Conservation (phyloP, 2,329 filamentous ascomycete genomes). For the Cytospora leucostoma region DNA sequence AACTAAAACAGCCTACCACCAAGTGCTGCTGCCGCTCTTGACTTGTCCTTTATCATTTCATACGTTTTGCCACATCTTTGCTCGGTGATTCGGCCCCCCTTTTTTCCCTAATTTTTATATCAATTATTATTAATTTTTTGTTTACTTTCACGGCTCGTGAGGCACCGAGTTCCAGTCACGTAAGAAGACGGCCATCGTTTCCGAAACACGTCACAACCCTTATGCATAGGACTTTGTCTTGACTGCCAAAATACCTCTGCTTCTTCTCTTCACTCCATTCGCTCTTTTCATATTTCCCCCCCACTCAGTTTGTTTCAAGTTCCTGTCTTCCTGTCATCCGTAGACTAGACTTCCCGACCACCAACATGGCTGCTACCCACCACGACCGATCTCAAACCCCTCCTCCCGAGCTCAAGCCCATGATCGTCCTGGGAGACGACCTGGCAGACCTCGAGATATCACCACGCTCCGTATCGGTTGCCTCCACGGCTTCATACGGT, state of each 20-base stretch:
- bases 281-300: not conserved
- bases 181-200: slow-evolving; percentile 10
- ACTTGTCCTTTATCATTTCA: not conserved
- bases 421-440: slow-evolving; percentile 60
- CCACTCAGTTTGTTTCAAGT: not conserved
- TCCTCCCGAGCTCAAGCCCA: slow-evolving; percentile 64
- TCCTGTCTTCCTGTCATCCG: not conserved
- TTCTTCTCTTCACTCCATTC: slow-evolving; percentile 10
- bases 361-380: slow-evolving; percentile 41
- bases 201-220: slow-evolving; percentile 20
- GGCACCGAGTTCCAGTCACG: slow-evolving; percentile 26
- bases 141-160: slow-evolving; percentile 22
- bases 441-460: slow-evolving; percentile 52
- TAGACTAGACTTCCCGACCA: slow-evolving; percentile 2
- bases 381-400: slow-evolving; percentile 58
- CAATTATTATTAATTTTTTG: not conserved
- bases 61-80: slow-evolving; percentile 12
- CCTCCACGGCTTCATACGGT: slow-evolving; percentile 60
- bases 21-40: not conserved
- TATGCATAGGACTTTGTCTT: slow-evolving; percentile 1
- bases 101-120: slow-evolving; percentile 8
- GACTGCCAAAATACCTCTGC: slow-evolving; percentile 4
- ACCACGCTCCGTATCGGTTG: slow-evolving; percentile 61
- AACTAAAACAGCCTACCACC: not conserved
- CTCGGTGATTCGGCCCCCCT: slow-evolving; percentile 20